phyloP scores from a whole-genome alignment of 2,329 filamentous ascomycete genomes.

The Arthrocladium fulminans region DNA sequence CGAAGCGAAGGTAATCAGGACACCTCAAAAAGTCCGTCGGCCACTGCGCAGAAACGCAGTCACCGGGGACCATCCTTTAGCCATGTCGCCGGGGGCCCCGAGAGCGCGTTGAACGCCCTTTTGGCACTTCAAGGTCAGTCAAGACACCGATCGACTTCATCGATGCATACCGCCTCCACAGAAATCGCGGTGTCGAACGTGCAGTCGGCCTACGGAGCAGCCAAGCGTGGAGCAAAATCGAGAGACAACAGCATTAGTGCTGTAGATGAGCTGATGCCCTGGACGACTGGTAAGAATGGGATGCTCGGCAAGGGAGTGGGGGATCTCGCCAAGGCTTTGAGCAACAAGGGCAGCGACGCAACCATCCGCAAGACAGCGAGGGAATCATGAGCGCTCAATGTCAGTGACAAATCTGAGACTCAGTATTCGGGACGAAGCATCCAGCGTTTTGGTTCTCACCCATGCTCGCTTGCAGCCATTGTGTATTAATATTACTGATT shows the following conservation, averaged over 20 bases:
- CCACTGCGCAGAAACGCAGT: neutral
- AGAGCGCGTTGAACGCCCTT: slow-evolving; percentile 16
- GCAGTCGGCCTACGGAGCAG: neutral
- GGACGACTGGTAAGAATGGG: slow-evolving; percentile 23
- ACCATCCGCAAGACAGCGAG: slow-evolving; percentile 17
- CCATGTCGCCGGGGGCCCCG: slow-evolving; percentile 5
- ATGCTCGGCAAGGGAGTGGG: slow-evolving; percentile 35
- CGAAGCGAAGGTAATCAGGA: slow-evolving; percentile 3
- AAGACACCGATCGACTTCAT: slow-evolving; percentile 6
- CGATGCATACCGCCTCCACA: neutral
- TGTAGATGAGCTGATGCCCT: slow-evolving; percentile 19
- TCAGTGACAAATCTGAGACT: no score
- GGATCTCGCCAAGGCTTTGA: slow-evolving; percentile 34
- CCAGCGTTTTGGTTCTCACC: no score
- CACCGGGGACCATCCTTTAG: slow-evolving; percentile 8
- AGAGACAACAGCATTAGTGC: slow-evolving; percentile 7
- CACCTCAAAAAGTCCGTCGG: neutral
- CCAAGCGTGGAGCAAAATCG: neutral
- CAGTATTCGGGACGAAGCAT: no score
- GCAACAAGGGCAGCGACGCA: slow-evolving; percentile 18
- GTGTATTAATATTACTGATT: no score
- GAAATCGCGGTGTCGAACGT: neutral
- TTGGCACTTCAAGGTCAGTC: slow-evolving; percentile 14
- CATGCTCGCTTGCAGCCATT: no score
- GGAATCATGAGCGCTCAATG: neutral